Conservation (phyloP, 805 yeast species). For the Yarrowia alimentaria region DNA sequence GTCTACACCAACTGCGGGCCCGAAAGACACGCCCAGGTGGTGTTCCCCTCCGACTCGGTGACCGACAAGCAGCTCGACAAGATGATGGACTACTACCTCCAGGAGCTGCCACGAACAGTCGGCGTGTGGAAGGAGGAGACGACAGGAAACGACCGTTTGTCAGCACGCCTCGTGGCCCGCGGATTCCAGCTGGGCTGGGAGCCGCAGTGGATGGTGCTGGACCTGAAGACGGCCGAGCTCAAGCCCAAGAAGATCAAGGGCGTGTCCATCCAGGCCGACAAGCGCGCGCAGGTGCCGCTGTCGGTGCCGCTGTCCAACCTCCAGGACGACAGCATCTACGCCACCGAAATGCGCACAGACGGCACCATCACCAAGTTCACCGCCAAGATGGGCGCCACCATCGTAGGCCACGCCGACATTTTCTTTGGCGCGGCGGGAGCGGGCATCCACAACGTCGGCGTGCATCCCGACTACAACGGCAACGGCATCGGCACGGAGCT, state of each 20-base stretch:
- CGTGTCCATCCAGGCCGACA: constrained; percentile 6
- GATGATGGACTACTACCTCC: constrained; percentile 11
- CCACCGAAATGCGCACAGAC: background rate
- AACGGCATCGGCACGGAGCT: constrained; percentile 6
- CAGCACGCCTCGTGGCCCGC: background rate
- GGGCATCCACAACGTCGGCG: constrained; percentile 11
- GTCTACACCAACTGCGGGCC: constrained; percentile 12
- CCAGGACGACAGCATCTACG: constrained; percentile 8
- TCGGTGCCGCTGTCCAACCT: background rate
- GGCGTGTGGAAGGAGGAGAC: constrained; percentile 10
- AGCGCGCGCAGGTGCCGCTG: background rate
- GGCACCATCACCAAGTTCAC: constrained; percentile 6
- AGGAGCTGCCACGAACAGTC: background rate
- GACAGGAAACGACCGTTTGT: background rate
- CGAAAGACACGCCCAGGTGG: constrained; percentile 1
- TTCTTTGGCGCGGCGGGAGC: constrained; percentile 9
- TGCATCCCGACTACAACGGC: background rate
- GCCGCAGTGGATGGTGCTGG: constrained; percentile 14
- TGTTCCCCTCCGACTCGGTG: background rate
- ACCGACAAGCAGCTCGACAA: constrained; percentile 4
- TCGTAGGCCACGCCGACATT: background rate
- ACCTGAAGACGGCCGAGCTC: background rate
- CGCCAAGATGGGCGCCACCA: background rate
- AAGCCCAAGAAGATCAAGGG: background rate
- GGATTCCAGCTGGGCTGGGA: constrained; percentile 12